Base-by-base conservation (phyloP, 2,329 filamentous ascomycete genomes). In the Cordyceps javanica region DNA sequence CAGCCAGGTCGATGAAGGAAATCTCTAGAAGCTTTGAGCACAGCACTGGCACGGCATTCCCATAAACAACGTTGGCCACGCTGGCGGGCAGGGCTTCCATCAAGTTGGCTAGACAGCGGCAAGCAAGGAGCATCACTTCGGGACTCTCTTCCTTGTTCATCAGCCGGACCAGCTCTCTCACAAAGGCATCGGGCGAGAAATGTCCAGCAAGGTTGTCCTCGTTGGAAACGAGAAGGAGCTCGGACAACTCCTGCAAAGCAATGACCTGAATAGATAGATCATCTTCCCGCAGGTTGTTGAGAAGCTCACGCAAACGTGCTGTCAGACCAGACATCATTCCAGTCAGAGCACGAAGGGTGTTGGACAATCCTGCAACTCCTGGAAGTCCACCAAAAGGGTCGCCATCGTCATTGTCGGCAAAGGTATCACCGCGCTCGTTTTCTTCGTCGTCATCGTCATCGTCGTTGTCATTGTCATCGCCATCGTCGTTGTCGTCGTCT, bases 131-230 rank as follows among this genome's bases (percentile, higher is more conserved):
- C 93, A 97, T 97, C 61, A 97, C 90, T 71, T 99, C 94, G 0
- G 92, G 90, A 65, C 96, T 97, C 69, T 95, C 91, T 66, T 96
- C 91, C 58, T 95, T 91, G 68, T 90, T 90, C 94, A 99, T 97
- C 64, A 99, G 76, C 13, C 81, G 75, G 49, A 99, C 91, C 54
- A 99, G 79, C 73, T 99, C 94, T 73, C 96, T 97, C 57, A 99
- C 91, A 68, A 94, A 97, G 9, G 90, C 83, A 73, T 99, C 94
- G 2, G 94, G 91, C 1, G 90, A 90, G 70, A 99, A 97, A 67
- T 97, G 91, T 5, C 94, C 94, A 2, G 93, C 90, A 11, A 99
- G 81, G 63, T 95, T 97, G 69, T 99, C 94, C 73, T 99, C 94
- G 64, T 94, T 97, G 11, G 93, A 96, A 38, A 99, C 90, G 30